Conservation (phyloP, 2,329 filamentous ascomycete genomes). For the Botrytis sinoallii region DNA sequence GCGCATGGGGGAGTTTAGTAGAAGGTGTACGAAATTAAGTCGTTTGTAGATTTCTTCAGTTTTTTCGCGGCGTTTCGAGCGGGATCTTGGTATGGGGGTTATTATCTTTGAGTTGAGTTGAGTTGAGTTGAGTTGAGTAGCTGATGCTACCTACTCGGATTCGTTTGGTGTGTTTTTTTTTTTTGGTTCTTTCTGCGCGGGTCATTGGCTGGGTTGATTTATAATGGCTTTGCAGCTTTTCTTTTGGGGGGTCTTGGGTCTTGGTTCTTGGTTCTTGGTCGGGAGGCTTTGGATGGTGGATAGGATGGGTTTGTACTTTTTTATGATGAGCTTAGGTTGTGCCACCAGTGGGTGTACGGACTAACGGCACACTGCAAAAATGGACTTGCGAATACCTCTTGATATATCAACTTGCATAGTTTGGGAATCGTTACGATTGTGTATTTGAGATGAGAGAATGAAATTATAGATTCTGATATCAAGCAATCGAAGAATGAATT, state of each 20-base stretch:
- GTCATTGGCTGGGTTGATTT: not conserved
- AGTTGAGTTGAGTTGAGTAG: not conserved
- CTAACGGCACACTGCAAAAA: too few species aligned
- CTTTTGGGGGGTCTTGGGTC: not conserved
- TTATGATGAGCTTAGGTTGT: not conserved
- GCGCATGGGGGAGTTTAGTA: not conserved
- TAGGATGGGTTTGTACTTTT: not conserved
- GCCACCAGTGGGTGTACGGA: too few species aligned
- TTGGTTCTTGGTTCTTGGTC: too few species aligned
- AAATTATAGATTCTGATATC: too few species aligned
- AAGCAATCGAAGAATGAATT: too few species aligned
- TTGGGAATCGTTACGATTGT: too few species aligned
- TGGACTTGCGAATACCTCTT: too few species aligned
- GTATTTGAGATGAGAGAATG: too few species aligned
- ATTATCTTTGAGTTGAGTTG: rapidly evolving
- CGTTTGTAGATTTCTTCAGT: not conserved
- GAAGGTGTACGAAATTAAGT: not conserved
- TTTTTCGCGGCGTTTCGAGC: not conserved
- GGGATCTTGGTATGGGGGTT: not conserved
- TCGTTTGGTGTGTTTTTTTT: not conserved
- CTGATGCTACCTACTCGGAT: not conserved
- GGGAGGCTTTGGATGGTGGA: not conserved
- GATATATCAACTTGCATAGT: too few species aligned
- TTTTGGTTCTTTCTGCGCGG: too few species aligned
- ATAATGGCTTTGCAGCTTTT: not conserved